phyloP scores from a whole-genome alignment of 352 stramenopile genomes.

The Saprolegnia parasitica region DNA sequence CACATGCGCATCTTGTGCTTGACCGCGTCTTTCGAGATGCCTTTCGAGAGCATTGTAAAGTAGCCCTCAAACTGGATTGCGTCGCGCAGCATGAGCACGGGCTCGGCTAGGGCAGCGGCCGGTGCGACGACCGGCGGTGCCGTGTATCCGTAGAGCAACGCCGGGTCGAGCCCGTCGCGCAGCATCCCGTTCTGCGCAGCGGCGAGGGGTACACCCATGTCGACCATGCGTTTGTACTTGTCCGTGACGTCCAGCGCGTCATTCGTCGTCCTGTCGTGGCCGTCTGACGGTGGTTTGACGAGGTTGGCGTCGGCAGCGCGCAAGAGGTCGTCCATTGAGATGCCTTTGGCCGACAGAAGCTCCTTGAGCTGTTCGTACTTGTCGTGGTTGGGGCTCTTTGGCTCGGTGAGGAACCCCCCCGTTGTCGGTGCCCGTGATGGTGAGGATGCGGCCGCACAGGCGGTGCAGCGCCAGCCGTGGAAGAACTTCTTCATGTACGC shows the following conservation, averaged over 20 bases:
- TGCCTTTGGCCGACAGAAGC: constrained; percentile 50
- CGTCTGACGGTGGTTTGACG: too few species aligned
- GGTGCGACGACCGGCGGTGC: not conserved
- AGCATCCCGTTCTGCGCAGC: constrained; percentile 69
- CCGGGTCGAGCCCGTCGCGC: constrained; percentile 54
- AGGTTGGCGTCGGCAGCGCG: constrained; percentile 46
- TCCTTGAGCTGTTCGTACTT: constrained; percentile 58
- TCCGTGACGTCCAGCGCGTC: constrained; percentile 11
- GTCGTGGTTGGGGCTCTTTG: constrained; percentile 23
- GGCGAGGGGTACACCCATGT: constrained; percentile 61
- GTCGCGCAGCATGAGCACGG: constrained; percentile 41
- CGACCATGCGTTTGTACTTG: constrained; percentile 65
- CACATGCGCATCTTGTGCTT: constrained; percentile 90
- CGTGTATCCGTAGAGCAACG: constrained; percentile 31
- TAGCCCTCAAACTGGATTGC: constrained; percentile 78
- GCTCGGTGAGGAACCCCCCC: not conserved
- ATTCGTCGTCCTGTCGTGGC: too few species aligned
- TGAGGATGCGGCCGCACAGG: constrained; percentile 36
- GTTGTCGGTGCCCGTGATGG: not conserved
- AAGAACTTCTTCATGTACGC: constrained; percentile 85
- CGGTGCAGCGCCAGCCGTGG: constrained; percentile 63
- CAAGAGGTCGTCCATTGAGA: constrained; percentile 71
- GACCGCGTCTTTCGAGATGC: constrained; percentile 84
- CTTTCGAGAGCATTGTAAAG: constrained; percentile 93
- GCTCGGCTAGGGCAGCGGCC: not conserved